A percentile compares a stretch with the other conserved stretches of the same genome.
phyloP scores from a whole-genome alignment of 129 eudicot species.

The Pittosporum tobira region DNA sequence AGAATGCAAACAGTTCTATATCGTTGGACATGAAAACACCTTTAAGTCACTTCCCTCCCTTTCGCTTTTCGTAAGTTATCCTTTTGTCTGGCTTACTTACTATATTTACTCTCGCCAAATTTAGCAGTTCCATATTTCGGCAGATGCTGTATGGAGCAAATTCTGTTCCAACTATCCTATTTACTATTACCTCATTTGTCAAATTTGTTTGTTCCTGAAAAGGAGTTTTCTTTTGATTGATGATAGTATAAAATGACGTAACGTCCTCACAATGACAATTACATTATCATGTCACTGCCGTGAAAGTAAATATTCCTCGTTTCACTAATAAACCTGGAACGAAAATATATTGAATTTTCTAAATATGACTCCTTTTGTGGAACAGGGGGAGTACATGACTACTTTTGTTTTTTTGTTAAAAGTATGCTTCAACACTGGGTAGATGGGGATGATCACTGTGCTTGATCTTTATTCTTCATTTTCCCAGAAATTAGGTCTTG shows the following conservation, averaged over 20 bases:
- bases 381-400: too few relatives aligned
- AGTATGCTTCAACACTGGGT: neutral
- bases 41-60: constrained; percentile 90
- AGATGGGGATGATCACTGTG: neutral
- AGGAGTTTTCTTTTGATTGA: too few relatives aligned
- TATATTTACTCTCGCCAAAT: neutral
- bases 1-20: constrained; percentile 60
- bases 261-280: too few relatives aligned
- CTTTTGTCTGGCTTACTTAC: constrained; percentile 6
- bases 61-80: constrained; percentile 84
- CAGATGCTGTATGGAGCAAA: neutral
- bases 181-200: too few relatives aligned
- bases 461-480: neutral
- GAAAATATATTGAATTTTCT: too few relatives aligned
- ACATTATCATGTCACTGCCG: too few relatives aligned
- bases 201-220: too few relatives aligned
- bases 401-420: too few relatives aligned
- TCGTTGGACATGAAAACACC: constrained; percentile 93
- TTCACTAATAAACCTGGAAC: too few relatives aligned
- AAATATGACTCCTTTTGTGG: too few relatives aligned
- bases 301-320: too few relatives aligned
- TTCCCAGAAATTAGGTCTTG: neutral
- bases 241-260: too few relatives aligned
- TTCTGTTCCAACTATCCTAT: neutral
- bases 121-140: neutral